Percentiles rank a stretch among this genome's conserved stretches.
Evolutionary conservation across 2,329 filamentous ascomycete species (phyloP).

Genomic region (Chlorencoelia australis): DNA sequence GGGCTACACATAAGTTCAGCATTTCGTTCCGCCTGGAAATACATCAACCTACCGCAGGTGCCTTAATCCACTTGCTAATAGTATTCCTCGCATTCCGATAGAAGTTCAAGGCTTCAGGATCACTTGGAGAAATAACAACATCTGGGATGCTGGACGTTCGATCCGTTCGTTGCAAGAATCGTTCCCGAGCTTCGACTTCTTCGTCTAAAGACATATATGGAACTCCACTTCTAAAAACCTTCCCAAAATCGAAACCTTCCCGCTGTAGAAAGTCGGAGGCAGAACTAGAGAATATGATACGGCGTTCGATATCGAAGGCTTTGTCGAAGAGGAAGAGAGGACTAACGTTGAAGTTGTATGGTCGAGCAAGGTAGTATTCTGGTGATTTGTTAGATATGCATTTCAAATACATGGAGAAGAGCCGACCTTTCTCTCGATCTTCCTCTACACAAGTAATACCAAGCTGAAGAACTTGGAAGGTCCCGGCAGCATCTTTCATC

Average conservation of each 20-base stretch:
- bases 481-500: slow-evolving; percentile 47
- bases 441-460: slow-evolving; percentile 57
- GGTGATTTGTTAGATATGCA: slow-evolving; percentile 18
- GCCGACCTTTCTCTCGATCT: slow-evolving; percentile 37
- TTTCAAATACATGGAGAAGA: neutral
- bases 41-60: slow-evolving; percentile 12
- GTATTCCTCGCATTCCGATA: slow-evolving; percentile 16
- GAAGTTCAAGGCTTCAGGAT: slow-evolving; percentile 19
- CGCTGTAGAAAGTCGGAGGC: slow-evolving; percentile 51
- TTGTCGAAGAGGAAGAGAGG: slow-evolving; percentile 34
- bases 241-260: slow-evolving; percentile 47
- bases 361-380: slow-evolving; percentile 45
- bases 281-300: slow-evolving; percentile 35
- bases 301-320: slow-evolving; percentile 47
- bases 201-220: slow-evolving; percentile 53
- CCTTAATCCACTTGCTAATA: slow-evolving; percentile 20
- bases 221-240: slow-evolving; percentile 45
- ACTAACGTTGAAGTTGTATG: slow-evolving; percentile 55
- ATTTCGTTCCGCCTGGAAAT: neutral
- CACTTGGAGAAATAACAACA: slow-evolving; percentile 17
- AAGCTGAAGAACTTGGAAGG: slow-evolving; percentile 54
- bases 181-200: slow-evolving; percentile 35
- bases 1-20: slow-evolving; percentile 6
- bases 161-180: slow-evolving; percentile 23
- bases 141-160: slow-evolving; percentile 18